Evolutionary conservation across 805 yeast genomes (phyloP).

Genomic region (Cyberlindnera sargentensis): DNA sequence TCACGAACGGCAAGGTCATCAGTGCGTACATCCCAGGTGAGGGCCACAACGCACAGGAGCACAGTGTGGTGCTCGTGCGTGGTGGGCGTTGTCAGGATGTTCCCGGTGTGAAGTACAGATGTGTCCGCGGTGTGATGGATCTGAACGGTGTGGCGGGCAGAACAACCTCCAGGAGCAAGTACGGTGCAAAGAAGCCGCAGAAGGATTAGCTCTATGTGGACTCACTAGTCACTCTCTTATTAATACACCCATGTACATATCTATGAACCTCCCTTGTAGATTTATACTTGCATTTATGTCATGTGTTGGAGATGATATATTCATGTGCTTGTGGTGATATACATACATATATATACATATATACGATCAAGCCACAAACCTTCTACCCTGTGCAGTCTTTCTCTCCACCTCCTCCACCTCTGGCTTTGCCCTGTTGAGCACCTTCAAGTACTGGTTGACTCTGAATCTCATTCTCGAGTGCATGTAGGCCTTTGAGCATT

Average conservation of each 20-base stretch:
- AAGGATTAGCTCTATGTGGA: slow-evolving; percentile 16
- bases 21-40: slow-evolving; percentile 97
- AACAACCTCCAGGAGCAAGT: slow-evolving; percentile 81
- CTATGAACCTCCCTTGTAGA: too few relatives aligned
- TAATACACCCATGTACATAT: not conserved
- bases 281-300: too few relatives aligned
- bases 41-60: slow-evolving; percentile 98
- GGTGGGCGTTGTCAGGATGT: slow-evolving; percentile 99
- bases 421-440: slow-evolving; percentile 93
- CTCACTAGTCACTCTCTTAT: not conserved
- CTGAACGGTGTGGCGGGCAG: slow-evolving; percentile 93
- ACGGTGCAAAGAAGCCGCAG: slow-evolving; percentile 85
- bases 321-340: not conserved
- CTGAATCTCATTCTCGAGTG: slow-evolving; percentile 98
- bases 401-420: slow-evolving; percentile 66
- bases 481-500: slow-evolving; percentile 96
- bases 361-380: slow-evolving; percentile 3
- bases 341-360: not conserved
- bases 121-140: slow-evolving; percentile 90
- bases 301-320: too few relatives aligned
- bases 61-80: slow-evolving; percentile 88
- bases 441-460: slow-evolving; percentile 89
- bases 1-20: slow-evolving; percentile 81
- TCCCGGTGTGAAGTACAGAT: slow-evolving; percentile 95
- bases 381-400: slow-evolving; percentile 28